phyloP scores from a whole-genome alignment of 352 stramenopile genomes.

The Plasmopara muralis region DNA sequence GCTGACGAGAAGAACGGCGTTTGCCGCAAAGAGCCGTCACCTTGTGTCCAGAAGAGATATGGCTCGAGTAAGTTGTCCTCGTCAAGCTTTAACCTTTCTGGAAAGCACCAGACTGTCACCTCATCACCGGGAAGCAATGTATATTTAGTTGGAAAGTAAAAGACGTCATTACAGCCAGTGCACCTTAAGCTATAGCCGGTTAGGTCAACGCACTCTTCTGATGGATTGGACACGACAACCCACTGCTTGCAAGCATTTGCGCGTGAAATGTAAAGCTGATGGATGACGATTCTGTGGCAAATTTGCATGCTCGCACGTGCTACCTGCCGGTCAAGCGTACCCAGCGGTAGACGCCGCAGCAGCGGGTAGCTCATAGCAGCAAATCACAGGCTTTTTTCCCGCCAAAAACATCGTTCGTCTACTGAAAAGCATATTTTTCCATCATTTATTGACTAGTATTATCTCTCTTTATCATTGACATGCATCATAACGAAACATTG shows the following conservation, averaged over 20 bases:
- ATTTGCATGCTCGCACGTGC: slow-evolving; percentile 77
- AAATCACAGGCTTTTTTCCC: not conserved
- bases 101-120: slow-evolving; percentile 76
- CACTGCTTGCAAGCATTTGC: slow-evolving; percentile 65
- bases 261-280: slow-evolving; percentile 81
- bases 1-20: slow-evolving; percentile 32
- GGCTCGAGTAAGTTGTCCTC: slow-evolving; percentile 70
- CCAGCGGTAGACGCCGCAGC: slow-evolving; percentile 55
- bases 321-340: slow-evolving; percentile 56
- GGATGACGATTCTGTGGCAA: slow-evolving; percentile 79
- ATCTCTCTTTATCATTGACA: no score
- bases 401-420: not conserved
- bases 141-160: slow-evolving; percentile 62
- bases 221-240: slow-evolving; percentile 80
- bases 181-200: slow-evolving; percentile 56
- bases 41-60: slow-evolving; percentile 76
- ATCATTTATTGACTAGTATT: no score
- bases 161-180: slow-evolving; percentile 37
- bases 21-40: slow-evolving; percentile 49
- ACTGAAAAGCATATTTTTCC: no score
- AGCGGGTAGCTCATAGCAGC: slow-evolving; percentile 51
- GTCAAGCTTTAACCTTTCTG: slow-evolving; percentile 50
- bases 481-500: no score
- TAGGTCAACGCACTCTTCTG: slow-evolving; percentile 58
- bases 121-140: slow-evolving; percentile 69